Percentiles rank a stretch among this genome's conserved stretches.
These are phyloP conservation scores for Coemansia umbellata DNA, from an alignment of 192 early-diverging fungal species.

Conservation along the genomic window DNA sequence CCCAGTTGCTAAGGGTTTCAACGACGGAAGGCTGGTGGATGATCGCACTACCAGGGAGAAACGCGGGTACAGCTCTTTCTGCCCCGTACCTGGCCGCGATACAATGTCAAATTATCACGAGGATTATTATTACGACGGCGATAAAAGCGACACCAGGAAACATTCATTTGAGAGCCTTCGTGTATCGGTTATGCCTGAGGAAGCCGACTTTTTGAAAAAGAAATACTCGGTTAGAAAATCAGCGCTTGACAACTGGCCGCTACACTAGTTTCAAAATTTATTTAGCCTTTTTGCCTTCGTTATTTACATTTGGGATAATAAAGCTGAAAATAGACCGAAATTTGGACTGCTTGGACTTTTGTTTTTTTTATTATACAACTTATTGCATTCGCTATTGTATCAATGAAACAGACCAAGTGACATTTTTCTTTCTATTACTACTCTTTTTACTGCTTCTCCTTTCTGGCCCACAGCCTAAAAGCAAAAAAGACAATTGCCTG, in stretches of 20 bases:
- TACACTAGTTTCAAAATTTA: conserved; percentile 16
- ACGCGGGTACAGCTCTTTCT: conserved; percentile 37
- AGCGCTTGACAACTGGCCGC: conserved; percentile 36
- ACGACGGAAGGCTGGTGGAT: not conserved
- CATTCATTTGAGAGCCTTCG: conserved; percentile 37
- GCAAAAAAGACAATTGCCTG: no score
- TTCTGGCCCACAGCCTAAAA: no score
- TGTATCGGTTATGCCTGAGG: conserved; percentile 29
- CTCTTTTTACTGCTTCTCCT: no score
- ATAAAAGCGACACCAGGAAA: conserved; percentile 3
- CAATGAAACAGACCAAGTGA: not conserved
- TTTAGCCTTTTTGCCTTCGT: no score
- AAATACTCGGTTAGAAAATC: conserved; percentile 30
- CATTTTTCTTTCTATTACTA: no score
- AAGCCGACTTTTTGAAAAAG: conserved; percentile 39
- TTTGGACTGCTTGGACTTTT: no score
- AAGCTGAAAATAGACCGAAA: no score
- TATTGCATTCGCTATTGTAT: no score
- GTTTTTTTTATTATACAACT: no score
- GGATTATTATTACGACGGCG: not conserved
- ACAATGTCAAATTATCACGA: conserved; percentile 6
- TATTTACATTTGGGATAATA: no score
- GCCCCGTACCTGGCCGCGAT: conserved; percentile 22
- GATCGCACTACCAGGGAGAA: not conserved
- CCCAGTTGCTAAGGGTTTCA: not conserved